These are phyloP conservation scores for Aureobasidium sp. DNA, from an alignment of 2,329 filamentous ascomycete genomes.

Conservation along the genomic window DNA sequence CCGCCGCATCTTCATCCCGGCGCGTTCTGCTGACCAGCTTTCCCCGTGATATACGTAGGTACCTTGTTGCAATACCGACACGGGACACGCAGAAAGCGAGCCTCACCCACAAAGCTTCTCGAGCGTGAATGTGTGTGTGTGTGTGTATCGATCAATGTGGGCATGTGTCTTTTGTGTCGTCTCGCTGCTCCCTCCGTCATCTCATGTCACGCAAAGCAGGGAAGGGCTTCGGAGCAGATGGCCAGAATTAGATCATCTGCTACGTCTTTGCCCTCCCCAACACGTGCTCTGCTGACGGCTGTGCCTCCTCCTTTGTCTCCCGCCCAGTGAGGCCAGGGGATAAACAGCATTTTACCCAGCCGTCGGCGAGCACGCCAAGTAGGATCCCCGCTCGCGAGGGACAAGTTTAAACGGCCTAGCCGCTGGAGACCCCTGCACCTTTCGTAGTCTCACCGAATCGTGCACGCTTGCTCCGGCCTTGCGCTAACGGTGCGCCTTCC, in stretches of 20 bases:
- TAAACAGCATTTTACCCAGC: conserved; percentile 16
- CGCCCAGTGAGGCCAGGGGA: conserved; percentile 13
- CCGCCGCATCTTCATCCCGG: conserved; percentile 11
- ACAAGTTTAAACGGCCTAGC: conserved; percentile 17
- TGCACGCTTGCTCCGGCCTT: conserved; percentile 15
- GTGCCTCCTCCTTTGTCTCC: conserved; percentile 14
- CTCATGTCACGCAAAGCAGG: conserved; percentile 6
- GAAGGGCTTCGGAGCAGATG: not conserved
- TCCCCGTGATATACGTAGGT: conserved; percentile 8
- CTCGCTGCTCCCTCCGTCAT: not conserved
- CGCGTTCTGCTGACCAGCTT: conserved; percentile 15
- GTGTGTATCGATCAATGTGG: not conserved
- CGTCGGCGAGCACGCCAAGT: conserved; percentile 15
- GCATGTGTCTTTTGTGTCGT: not conserved
- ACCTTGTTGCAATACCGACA: conserved; percentile 6
- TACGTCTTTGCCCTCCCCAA: not conserved
- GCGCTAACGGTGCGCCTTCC: conserved; percentile 17
- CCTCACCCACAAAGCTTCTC: conserved; percentile 9
- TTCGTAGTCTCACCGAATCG: conserved; percentile 15
- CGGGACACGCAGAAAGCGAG: not conserved
- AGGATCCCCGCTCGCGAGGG: conserved; percentile 12
- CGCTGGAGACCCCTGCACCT: conserved; percentile 14
- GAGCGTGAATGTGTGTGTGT: not conserved
- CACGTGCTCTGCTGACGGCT: conserved; percentile 14
- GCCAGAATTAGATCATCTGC: conserved; percentile 11